Conservation (phyloP, 768 basidiomycete genomes). For the Sarcomyxa edulis region DNA sequence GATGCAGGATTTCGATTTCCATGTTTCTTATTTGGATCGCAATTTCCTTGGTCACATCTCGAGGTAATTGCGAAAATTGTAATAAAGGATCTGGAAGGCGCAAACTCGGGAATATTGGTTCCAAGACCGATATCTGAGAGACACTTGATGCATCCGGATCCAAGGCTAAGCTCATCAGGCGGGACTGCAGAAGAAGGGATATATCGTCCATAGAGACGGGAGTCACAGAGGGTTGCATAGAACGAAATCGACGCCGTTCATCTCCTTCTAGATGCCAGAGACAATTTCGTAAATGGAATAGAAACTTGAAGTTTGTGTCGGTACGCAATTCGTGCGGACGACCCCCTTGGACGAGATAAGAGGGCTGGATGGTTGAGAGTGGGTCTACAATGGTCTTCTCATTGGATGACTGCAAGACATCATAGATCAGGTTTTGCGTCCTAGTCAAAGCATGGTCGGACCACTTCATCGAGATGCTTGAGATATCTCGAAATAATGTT, state of each 20-base stretch:
- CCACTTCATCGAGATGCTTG: slow-evolving; percentile 20
- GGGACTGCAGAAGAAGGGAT: slow-evolving; percentile 29
- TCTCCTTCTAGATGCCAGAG: slow-evolving; percentile 36
- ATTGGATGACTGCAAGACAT: slow-evolving; percentile 47
- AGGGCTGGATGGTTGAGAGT: slow-evolving; percentile 78
- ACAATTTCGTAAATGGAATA: slow-evolving; percentile 73
- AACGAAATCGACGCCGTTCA: slow-evolving; percentile 17
- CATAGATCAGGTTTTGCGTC: slow-evolving; percentile 36
- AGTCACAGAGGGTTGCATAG: slow-evolving; percentile 2
- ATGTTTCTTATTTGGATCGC: too few relatives aligned
- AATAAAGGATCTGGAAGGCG: too few relatives aligned
- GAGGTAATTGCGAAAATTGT: too few relatives aligned
- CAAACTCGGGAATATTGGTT: slow-evolving; percentile 19
- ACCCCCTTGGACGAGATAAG: slow-evolving; percentile 76
- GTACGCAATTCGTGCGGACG: slow-evolving; percentile 61
- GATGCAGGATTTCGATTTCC: too few relatives aligned
- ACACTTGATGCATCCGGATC: slow-evolving; percentile 38
- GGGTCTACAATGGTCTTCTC: slow-evolving; percentile 59
- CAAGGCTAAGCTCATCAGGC: slow-evolving; percentile 25
- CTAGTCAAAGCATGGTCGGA: slow-evolving; percentile 20
- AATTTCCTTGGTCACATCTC: too few relatives aligned
- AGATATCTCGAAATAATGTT: slow-evolving; percentile 18
- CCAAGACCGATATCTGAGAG: slow-evolving; percentile 21
- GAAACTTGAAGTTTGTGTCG: slow-evolving; percentile 66
- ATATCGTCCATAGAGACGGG: slow-evolving; percentile 23